Conservation (phyloP, 805 yeast species). For the Starmerella powellii region DNA sequence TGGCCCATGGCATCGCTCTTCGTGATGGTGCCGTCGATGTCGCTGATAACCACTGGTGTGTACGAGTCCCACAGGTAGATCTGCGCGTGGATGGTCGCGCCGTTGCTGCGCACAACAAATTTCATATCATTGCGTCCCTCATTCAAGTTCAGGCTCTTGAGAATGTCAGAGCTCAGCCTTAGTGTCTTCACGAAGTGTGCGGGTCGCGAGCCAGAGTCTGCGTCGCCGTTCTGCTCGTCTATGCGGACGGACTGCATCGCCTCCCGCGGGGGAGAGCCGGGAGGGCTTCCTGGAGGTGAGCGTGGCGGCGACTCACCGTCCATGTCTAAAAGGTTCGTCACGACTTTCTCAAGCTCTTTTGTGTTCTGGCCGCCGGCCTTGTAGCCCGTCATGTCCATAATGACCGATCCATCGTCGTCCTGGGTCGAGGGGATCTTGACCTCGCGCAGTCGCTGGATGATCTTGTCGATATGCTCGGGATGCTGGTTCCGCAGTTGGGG, state of each 20-base stretch:
- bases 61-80: constrained; percentile 72
- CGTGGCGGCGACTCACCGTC: constrained; percentile 16
- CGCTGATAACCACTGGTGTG: constrained; percentile 88
- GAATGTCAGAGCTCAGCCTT: constrained; percentile 81
- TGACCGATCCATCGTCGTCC: constrained; percentile 78
- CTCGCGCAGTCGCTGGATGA: constrained; percentile 26
- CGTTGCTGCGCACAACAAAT: constrained; percentile 74
- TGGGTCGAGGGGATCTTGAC: constrained; percentile 78
- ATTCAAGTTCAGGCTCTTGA: constrained; percentile 56
- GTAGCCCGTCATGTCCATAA: constrained; percentile 91
- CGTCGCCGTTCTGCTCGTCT: not conserved
- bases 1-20: constrained; percentile 97
- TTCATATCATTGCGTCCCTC: constrained; percentile 68
- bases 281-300: constrained; percentile 10
- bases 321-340: constrained; percentile 26
- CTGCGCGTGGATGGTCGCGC: constrained; percentile 59
- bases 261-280: constrained; percentile 9
- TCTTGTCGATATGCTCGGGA: constrained; percentile 22
- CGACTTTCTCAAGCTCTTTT: constrained; percentile 61
- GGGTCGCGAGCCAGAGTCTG: not conserved
- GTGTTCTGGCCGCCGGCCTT: constrained; percentile 53
- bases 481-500: constrained; percentile 17
- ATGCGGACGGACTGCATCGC: not conserved
- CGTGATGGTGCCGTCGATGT: constrained; percentile 95
- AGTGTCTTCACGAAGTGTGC: constrained; percentile 64